phyloP scores from a whole-genome alignment of 1,284 basidiomycete genomes.

The Sanghuangporus baumii region DNA sequence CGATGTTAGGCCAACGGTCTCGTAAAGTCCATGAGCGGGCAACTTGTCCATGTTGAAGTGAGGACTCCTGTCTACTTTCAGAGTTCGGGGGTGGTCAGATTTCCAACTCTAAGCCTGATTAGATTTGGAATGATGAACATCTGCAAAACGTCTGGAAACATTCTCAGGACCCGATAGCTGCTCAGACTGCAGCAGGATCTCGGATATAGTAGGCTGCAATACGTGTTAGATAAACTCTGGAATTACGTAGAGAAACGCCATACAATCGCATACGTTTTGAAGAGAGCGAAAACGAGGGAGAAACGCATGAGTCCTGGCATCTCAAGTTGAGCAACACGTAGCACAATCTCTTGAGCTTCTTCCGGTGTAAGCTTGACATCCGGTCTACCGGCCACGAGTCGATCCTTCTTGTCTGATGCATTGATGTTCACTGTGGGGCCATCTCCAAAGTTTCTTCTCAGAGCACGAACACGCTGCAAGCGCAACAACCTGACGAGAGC shows the following conservation, averaged over 20 bases:
- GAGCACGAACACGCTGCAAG: constrained; percentile 2
- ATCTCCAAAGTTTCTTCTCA: constrained; percentile 9
- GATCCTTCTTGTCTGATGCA: not conserved
- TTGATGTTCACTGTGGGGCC: not conserved
- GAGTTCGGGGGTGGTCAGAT: not conserved
- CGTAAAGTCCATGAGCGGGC: constrained; percentile 19
- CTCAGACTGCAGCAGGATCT: constrained; percentile 33
- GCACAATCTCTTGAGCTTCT: constrained; percentile 39
- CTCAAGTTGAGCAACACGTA: constrained; percentile 31
- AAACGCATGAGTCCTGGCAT: constrained; percentile 37
- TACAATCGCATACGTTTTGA: constrained; percentile 46
- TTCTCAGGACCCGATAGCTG: constrained; percentile 31
- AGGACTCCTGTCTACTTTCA: constrained; percentile 35
- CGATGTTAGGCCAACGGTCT: constrained; percentile 32
- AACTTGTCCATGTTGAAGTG: constrained; percentile 22
- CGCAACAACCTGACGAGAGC: constrained; percentile 3
- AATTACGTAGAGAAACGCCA: constrained; percentile 19
- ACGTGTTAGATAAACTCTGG: not conserved
- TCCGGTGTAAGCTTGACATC: constrained; percentile 31
- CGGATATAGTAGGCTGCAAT: constrained; percentile 38
- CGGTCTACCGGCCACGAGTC: constrained; percentile 3
- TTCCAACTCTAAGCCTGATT: constrained; percentile 2
- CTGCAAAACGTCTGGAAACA: constrained; percentile 38
- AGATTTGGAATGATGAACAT: constrained; percentile 27
- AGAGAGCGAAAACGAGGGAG: constrained; percentile 38